A percentile compares a stretch with the other conserved stretches of the same genome.
phyloP scores from a whole-genome alignment of 179 eudicot genomes.

The Carnegiea gigantea region DNA sequence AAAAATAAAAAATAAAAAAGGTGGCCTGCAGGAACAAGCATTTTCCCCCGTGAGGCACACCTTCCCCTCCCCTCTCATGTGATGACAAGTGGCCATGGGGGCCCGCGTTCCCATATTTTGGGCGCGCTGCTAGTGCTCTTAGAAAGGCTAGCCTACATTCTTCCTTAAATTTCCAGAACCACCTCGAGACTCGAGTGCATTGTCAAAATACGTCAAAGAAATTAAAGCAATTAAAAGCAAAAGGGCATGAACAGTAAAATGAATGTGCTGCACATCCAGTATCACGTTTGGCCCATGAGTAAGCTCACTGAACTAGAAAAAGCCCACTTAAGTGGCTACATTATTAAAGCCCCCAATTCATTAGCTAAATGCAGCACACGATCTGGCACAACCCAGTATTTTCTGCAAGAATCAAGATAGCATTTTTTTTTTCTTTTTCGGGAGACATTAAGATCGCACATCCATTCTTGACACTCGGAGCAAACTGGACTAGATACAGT shows the following conservation, averaged over 20 bases:
- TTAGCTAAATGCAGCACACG: not conserved
- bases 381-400: not conserved
- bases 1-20: too few species aligned
- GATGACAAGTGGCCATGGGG: too few species aligned
- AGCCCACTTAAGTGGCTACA: too few species aligned
- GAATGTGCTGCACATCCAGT: not conserved
- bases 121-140: too few species aligned
- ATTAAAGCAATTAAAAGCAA: not conserved
- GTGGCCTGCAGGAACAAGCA: too few species aligned
- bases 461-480: not conserved
- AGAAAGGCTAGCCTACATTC: not conserved
- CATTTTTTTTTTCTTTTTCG: not conserved
- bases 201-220: not conserved
- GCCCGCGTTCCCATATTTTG: too few species aligned
- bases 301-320: too few species aligned
- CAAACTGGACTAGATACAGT: not conserved
- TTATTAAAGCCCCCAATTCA: not conserved
- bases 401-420: not conserved
- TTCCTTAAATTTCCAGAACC: too few species aligned
- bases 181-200: too few species aligned
- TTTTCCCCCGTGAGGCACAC: too few species aligned
- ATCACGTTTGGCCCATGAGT: conserved; percentile 14
- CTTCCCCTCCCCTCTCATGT: too few species aligned
- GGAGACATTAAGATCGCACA: not conserved
- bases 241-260: not conserved